A percentile compares a stretch with the other conserved stretches of the same genome.
Evolutionary conservation across 2,329 filamentous ascomycete species (phyloP).

Genomic region (Diaporthe sp.): DNA sequence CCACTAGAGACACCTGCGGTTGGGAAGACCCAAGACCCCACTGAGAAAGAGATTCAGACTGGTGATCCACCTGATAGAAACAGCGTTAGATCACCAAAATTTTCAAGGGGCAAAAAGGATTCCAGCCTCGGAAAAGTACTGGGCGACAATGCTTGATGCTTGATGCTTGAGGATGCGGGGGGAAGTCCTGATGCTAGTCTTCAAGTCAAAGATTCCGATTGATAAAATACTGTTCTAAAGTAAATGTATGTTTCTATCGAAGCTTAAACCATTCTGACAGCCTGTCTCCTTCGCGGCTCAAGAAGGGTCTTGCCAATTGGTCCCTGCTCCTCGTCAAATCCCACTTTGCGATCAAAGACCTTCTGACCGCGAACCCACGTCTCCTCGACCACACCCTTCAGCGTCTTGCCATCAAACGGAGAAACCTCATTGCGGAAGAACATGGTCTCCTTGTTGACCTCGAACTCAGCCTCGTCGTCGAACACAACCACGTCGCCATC

Average conservation of each 20-base stretch:
- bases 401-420: slow-evolving; percentile 85
- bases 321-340: not conserved
- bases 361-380: slow-evolving; percentile 85
- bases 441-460: slow-evolving; percentile 82
- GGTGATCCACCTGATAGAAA: fast-evolving
- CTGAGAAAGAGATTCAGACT: not conserved
- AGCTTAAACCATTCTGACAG: not conserved
- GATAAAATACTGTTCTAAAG: no score
- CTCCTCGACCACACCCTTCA: slow-evolving; percentile 83
- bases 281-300: not conserved
- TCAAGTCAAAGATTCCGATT: not conserved
- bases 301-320: not conserved
- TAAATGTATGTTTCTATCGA: not conserved
- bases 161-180: not conserved
- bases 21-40: not conserved
- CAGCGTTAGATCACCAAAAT: not conserved
- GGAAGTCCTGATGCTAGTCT: no score
- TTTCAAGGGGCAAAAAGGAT: not conserved
- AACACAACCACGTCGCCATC: slow-evolving; percentile 95
- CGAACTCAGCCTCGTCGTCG: slow-evolving; percentile 84
- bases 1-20: not conserved
- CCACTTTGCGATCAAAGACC: slow-evolving; percentile 68
- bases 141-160: not conserved
- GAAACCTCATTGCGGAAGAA: slow-evolving; percentile 94
- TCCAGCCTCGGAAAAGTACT: not conserved